A percentile compares a stretch with the other conserved stretches of the same genome.
Conservation (phyloP, 768 basidiomycete genomes). For the Rhodotorula toruloides region DNA sequence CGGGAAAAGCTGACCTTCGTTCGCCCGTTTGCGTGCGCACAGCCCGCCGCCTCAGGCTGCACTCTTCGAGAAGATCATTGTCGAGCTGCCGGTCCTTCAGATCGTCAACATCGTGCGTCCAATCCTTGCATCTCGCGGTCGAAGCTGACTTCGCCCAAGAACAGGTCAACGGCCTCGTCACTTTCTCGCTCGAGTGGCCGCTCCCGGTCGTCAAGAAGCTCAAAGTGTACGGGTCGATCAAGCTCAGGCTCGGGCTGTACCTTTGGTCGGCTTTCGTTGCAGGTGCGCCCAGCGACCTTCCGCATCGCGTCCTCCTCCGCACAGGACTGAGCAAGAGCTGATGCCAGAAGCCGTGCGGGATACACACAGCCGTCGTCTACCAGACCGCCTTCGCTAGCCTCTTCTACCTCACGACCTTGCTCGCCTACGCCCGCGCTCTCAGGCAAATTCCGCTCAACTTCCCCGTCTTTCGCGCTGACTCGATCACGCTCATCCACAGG, state of each 20-base stretch:
- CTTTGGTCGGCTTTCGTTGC: slow-evolving; percentile 63
- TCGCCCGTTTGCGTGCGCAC: not conserved
- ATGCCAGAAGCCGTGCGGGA: not conserved
- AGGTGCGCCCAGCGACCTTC: slow-evolving; percentile 54
- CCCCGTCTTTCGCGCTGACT: too few species aligned
- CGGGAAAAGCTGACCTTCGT: slow-evolving; percentile 1
- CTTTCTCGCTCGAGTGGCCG: slow-evolving; percentile 69
- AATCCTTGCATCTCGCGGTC: not conserved
- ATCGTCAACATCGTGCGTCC: slow-evolving; percentile 54
- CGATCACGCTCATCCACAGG: too few species aligned
- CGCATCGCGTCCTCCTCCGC: slow-evolving; percentile 73
- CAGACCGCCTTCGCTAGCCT: slow-evolving; percentile 79
- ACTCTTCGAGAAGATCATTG: slow-evolving; percentile 67
- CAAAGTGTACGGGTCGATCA: slow-evolving; percentile 31
- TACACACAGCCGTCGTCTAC: slow-evolving; percentile 16
- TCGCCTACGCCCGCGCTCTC: slow-evolving; percentile 61
- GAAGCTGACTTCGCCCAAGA: too few species aligned
- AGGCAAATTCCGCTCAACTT: too few species aligned
- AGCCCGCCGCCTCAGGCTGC: slow-evolving; percentile 61
- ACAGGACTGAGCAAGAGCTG: slow-evolving; percentile 32
- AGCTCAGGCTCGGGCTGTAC: slow-evolving; percentile 58
- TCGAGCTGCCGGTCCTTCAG: slow-evolving; percentile 71
- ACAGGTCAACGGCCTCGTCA: slow-evolving; percentile 54
- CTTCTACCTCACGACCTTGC: slow-evolving; percentile 67
- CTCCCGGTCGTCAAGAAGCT: slow-evolving; percentile 50